phyloP scores from a whole-genome alignment of 2,329 filamentous ascomycete species.

The Reticulascus tulasneorum region DNA sequence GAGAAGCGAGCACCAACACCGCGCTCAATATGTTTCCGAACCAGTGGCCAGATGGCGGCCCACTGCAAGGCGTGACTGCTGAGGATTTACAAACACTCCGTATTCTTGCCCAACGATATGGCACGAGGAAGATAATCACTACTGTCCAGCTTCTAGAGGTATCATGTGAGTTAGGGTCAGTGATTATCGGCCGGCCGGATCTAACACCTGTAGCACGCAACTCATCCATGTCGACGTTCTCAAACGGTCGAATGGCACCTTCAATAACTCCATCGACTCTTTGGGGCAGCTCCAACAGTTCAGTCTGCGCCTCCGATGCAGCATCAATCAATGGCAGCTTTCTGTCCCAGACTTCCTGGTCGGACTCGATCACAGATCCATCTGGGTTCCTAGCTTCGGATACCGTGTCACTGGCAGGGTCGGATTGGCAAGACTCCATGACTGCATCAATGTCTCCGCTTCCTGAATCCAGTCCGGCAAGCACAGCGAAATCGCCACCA shows the following conservation, averaged over 20 bases:
- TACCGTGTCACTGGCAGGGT: constrained; percentile 15
- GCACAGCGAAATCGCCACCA: background rate
- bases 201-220: constrained; percentile 31
- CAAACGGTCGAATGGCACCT: constrained; percentile 35
- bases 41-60: too few relatives aligned
- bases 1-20: too few relatives aligned
- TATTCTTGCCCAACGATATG: constrained; percentile 8
- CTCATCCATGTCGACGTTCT: constrained; percentile 36
- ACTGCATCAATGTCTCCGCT: constrained; percentile 2
- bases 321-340: constrained; percentile 33
- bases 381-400: constrained; percentile 40
- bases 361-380: constrained; percentile 29
- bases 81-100: constrained; percentile 5
- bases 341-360: constrained; percentile 26
- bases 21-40: constrained; percentile 1
- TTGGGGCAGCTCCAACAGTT: constrained; percentile 38
- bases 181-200: too few relatives aligned
- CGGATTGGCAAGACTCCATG: constrained; percentile 8
- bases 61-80: constrained; percentile 3
- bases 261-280: constrained; percentile 21
- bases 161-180: too few relatives aligned
- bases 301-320: constrained; percentile 33
- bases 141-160: too few relatives aligned
- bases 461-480: too few relatives aligned
- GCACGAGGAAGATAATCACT: constrained; percentile 3